phyloP scores from a whole-genome alignment of 164 flowering plant species.

The Cinnamomum micranthum region DNA sequence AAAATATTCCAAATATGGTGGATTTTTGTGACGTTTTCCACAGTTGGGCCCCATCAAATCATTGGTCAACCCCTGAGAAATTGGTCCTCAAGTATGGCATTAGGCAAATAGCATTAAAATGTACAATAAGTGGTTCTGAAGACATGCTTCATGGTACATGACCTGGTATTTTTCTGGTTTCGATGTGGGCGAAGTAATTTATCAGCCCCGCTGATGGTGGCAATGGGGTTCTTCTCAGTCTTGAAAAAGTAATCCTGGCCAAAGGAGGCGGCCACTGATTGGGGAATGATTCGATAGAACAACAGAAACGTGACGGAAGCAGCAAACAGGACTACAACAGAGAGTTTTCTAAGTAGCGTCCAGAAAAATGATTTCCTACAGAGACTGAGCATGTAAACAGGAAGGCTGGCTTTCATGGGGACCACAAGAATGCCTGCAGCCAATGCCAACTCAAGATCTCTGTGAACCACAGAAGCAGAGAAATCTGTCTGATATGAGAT shows the following conservation, averaged over 20 bases:
- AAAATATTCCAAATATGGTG: neutral
- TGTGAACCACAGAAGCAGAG: constrained; percentile 41
- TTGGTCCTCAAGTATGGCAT: neutral
- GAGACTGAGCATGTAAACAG: constrained; percentile 39
- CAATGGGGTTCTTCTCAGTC: constrained; percentile 26
- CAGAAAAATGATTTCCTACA: constrained; percentile 56
- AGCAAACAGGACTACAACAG: constrained; percentile 31
- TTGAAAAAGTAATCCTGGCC: constrained; percentile 26
- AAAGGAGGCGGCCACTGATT: constrained; percentile 25
- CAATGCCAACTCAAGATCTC: constrained; percentile 65
- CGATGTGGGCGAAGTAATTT: constrained; percentile 22
- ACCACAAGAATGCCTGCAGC: constrained; percentile 54
- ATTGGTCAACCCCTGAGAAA: neutral
- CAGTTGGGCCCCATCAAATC: neutral
- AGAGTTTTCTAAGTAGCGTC: constrained; percentile 44
- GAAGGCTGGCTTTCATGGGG: constrained; percentile 73
- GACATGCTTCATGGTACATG: neutral
- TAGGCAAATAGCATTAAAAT: neutral
- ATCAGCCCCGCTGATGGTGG: constrained; percentile 20
- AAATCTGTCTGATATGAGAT: constrained; percentile 62
- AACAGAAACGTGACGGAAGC: constrained; percentile 31
- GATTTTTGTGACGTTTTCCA: neutral
- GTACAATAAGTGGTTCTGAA: neutral
- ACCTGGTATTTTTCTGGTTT: constrained; percentile 23
- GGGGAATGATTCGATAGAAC: constrained; percentile 34